Conservation (phyloP, 768 basidiomycete genomes). For the Neoboletus magnificus region DNA sequence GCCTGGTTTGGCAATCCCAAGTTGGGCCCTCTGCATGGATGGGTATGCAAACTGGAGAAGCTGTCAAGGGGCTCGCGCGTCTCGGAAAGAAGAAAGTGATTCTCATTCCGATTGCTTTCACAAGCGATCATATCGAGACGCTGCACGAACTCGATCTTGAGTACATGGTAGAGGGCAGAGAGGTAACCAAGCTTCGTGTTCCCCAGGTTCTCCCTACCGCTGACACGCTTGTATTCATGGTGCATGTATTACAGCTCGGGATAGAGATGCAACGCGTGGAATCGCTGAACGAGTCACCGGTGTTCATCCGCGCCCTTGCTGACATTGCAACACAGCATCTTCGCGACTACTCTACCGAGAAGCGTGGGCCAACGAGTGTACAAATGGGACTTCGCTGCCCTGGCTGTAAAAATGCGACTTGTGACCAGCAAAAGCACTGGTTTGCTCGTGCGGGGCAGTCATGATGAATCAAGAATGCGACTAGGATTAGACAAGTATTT, state of each 20-base stretch:
- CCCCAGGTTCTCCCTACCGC: background rate
- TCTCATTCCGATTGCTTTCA: slow-evolving; percentile 95
- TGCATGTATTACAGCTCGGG: slow-evolving; percentile 59
- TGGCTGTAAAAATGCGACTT: slow-evolving; percentile 87
- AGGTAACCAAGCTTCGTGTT: slow-evolving; percentile 51
- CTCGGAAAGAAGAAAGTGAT: slow-evolving; percentile 74
- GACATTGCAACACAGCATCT: slow-evolving; percentile 86
- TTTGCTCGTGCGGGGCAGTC: slow-evolving; percentile 71
- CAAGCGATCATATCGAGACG: slow-evolving; percentile 98
- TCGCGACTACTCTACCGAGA: slow-evolving; percentile 54
- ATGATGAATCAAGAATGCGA: slow-evolving; percentile 24
- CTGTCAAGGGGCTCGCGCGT: slow-evolving; percentile 81
- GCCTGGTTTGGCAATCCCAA: slow-evolving; percentile 96
- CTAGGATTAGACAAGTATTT: background rate
- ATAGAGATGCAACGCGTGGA: slow-evolving; percentile 87
- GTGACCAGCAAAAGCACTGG: slow-evolving; percentile 85
- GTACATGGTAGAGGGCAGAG: slow-evolving; percentile 84
- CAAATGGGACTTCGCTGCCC: slow-evolving; percentile 91
- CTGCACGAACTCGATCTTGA: slow-evolving; percentile 95
- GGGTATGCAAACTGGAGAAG: slow-evolving; percentile 92
- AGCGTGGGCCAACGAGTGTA: slow-evolving; percentile 59
- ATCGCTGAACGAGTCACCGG: slow-evolving; percentile 92
- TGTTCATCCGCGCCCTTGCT: slow-evolving; percentile 92
- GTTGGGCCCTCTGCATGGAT: slow-evolving; percentile 98
- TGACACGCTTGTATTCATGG: slow-evolving; percentile 6